Conservation (phyloP, 2,329 filamentous ascomycete species). For the Claviceps paspali region DNA sequence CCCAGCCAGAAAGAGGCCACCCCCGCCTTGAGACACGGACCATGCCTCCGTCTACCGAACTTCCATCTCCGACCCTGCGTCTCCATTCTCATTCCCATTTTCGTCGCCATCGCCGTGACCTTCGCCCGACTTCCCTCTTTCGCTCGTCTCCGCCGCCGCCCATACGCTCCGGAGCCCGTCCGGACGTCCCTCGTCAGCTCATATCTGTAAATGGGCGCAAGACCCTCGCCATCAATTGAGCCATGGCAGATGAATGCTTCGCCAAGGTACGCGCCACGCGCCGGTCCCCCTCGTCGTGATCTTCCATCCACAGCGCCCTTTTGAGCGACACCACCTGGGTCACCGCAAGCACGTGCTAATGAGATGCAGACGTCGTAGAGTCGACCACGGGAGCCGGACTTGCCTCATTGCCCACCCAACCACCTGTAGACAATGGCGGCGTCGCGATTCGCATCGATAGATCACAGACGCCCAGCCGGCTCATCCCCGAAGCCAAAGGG, state of each 20-base stretch:
- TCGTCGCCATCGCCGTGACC: background rate
- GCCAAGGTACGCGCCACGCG: conserved; percentile 24
- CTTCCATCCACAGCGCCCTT: background rate
- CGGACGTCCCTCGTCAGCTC: background rate
- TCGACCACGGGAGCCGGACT: conserved; percentile 20
- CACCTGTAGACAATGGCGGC: conserved; percentile 29
- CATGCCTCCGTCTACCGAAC: conserved; percentile 5
- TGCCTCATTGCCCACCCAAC: conserved; percentile 13
- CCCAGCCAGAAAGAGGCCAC: no score
- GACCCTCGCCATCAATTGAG: conserved; percentile 26
- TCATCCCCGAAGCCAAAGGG: conserved; percentile 39
- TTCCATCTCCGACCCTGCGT: conserved; percentile 3
- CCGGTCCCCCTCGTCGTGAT: background rate
- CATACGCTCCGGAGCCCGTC: background rate
- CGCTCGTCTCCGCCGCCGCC: background rate
- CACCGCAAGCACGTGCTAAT: conserved; percentile 5
- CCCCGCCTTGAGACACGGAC: background rate
- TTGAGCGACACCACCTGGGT: no score
- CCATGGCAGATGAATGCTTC: conserved; percentile 32
- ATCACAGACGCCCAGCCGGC: conserved; percentile 36
- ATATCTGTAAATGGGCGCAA: conserved; percentile 26
- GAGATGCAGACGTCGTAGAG: conserved; percentile 26
- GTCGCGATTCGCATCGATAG: conserved; percentile 28
- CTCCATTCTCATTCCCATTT: background rate
- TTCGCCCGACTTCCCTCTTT: background rate